These are phyloP conservation scores for Solanum pinnatisectum DNA, from an alignment of 257 asterid genomes.

Conservation along the genomic window DNA sequence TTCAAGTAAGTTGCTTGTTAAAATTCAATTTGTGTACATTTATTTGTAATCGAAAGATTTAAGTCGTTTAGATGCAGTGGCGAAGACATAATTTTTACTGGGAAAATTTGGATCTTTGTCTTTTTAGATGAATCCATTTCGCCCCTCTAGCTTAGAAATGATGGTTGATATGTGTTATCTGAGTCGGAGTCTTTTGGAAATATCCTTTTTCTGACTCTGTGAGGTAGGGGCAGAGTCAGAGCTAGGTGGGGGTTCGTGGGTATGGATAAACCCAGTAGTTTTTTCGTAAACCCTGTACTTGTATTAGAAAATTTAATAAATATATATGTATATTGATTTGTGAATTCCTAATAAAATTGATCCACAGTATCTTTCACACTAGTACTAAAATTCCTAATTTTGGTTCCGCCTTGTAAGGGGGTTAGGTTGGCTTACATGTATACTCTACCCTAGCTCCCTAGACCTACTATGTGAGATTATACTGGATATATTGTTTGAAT, in stretches of 20 bases:
- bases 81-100: not conserved
- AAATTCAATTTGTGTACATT: not conserved
- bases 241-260: not conserved
- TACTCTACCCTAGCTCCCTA: not conserved
- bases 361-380: too few relatives aligned
- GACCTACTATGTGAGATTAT: not conserved
- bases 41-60: not conserved
- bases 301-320: not conserved
- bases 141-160: not conserved
- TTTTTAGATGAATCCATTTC: not conserved
- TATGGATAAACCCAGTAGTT: too few relatives aligned
- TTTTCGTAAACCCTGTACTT: too few relatives aligned
- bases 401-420: not conserved
- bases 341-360: not conserved
- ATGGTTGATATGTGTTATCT: not conserved
- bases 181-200: too few relatives aligned
- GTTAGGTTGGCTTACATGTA: not conserved
- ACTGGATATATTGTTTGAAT: not conserved
- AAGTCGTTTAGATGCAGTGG: not conserved
- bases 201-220: not conserved
- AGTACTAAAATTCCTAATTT: accelerated
- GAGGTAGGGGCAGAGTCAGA: not conserved
- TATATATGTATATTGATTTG: too few relatives aligned
- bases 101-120: not conserved
- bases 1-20: not conserved